Percentiles rank a stretch among this genome's conserved stretches.
phyloP scores from a whole-genome alignment of 805 yeast genomes.

The Barnettozyma botsteinii region DNA sequence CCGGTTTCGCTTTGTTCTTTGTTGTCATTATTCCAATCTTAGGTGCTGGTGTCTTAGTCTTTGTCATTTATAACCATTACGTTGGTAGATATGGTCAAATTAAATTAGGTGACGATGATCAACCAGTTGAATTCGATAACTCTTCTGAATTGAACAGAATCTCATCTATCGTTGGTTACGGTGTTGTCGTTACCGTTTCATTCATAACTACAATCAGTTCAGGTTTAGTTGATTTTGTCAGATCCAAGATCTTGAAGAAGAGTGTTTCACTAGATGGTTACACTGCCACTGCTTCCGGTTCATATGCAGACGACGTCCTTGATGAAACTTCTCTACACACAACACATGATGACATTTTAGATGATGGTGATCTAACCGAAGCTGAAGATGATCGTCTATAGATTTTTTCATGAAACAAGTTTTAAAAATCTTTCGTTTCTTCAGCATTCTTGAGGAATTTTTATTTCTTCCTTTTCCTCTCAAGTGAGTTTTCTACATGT shows the following conservation, averaged over 20 bases:
- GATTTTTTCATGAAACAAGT: background rate
- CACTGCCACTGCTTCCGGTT: constrained; percentile 9
- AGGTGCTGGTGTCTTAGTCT: constrained; percentile 47
- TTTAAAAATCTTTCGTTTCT: background rate
- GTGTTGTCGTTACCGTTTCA: constrained; percentile 27
- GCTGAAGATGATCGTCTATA: constrained; percentile 24
- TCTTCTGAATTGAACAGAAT: constrained; percentile 54
- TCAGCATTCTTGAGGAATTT: background rate
- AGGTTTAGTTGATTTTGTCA: constrained; percentile 2
- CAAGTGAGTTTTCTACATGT: constrained; percentile 1
- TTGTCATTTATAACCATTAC: constrained; percentile 76
- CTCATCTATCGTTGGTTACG: constrained; percentile 27
- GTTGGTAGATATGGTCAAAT: constrained; percentile 82
- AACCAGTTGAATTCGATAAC: constrained; percentile 59
- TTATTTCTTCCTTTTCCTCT: too few species aligned
- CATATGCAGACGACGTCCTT: constrained; percentile 11
- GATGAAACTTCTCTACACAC: constrained; percentile 16
- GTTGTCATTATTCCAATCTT: constrained; percentile 53
- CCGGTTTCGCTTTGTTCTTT: constrained; percentile 46
- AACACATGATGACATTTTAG: constrained; percentile 24
- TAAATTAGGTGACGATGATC: constrained; percentile 73
- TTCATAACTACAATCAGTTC: constrained; percentile 17
- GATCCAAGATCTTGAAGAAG: constrained; percentile 3
- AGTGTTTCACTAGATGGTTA: constrained; percentile 15
- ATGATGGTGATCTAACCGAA: constrained; percentile 27